Base-by-base conservation (phyloP, 2,329 filamentous ascomycete genomes). In the Aureobasidium lini region DNA sequence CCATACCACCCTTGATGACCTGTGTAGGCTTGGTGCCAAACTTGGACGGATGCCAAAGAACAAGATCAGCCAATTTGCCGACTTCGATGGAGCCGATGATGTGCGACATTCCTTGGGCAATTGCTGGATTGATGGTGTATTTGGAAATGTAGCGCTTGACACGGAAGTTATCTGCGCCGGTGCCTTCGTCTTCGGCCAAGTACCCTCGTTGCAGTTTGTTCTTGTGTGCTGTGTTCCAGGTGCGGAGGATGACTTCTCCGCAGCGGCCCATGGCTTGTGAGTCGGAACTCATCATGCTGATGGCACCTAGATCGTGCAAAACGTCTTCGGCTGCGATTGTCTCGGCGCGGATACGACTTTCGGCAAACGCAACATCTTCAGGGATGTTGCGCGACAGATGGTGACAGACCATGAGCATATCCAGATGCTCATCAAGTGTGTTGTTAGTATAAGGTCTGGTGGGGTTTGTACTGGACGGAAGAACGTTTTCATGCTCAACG, bases 381-480 rank as follows among this genome's bases (percentile, higher is more conserved):
- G 92, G 90, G 61, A 96, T 96, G 73, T 96, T 86, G 73, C 89
- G 90, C 56, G 86, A 91, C 9, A 97, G 79, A 70, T 97, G 93
- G 73, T 97, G 93, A 78, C 93, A 97, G 39, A 96, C 90, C 93
- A 96, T 96, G 48, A 96, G 78, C 93, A 97, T 97, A 76, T 97
- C 93, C 13, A 96, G 83, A 75, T 97, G 93, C 74, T 97, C 93
- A 69, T 96, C 93, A 0, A 97, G 82, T 0, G 93, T 97, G 77
- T 97, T 96, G 64, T 81, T 80, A 1, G 93, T 97, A 73, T 86
- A 96, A 0, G 93, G 93, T 2, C 92, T 81, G 1, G 93, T 97
- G 0, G 93, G 93, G 71, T 96, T 97, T 0, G 93, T 97, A 48
- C 87, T 93, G 5, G 87, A 90, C 0, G 93, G 93, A 0, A 97